Percentiles rank a stretch among this genome's conserved stretches.
Conservation (phyloP, 805 yeast genomes). For the Cyberlindnera galapagoensis region DNA sequence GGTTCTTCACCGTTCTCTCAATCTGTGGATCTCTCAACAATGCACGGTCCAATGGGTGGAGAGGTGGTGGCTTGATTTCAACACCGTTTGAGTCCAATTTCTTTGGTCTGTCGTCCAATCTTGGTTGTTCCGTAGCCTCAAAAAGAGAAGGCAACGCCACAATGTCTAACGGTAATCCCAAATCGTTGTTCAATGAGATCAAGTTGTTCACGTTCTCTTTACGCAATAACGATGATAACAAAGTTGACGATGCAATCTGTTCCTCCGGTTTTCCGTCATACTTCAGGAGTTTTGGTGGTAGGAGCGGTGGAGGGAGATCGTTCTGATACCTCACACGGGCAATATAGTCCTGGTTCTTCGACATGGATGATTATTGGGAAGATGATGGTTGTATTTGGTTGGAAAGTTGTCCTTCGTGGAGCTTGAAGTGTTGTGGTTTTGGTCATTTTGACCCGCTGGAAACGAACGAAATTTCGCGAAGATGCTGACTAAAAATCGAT, state of each 20-base stretch:
- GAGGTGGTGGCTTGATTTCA: constrained; percentile 13
- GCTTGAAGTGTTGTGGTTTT: not conserved
- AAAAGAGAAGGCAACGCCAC: constrained; percentile 60
- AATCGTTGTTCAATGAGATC: constrained; percentile 50
- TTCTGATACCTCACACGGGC: constrained; percentile 82
- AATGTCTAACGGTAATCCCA: constrained; percentile 76
- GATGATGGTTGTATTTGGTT: not conserved
- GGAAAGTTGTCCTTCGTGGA: not conserved
- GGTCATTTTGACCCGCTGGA: no score
- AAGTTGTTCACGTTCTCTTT: constrained; percentile 59
- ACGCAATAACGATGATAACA: constrained; percentile 66
- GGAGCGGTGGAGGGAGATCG: constrained; percentile 86
- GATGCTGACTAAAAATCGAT: not conserved
- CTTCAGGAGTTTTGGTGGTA: constrained; percentile 79
- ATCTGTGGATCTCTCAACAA: constrained; percentile 74
- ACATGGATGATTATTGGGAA: constrained; percentile 26
- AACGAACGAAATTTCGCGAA: no score
- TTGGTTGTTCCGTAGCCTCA: constrained; percentile 28
- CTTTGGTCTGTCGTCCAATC: constrained; percentile 26
- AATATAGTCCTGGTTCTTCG: constrained; percentile 63
- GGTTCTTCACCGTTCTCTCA: constrained; percentile 29
- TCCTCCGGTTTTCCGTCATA: constrained; percentile 36
- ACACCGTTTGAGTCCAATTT: not conserved
- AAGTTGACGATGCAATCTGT: constrained; percentile 41
- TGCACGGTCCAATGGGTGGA: constrained; percentile 74